Base-by-base conservation (phyloP, 1,284 basidiomycete genomes). In the Malassezia pachydermatis region DNA sequence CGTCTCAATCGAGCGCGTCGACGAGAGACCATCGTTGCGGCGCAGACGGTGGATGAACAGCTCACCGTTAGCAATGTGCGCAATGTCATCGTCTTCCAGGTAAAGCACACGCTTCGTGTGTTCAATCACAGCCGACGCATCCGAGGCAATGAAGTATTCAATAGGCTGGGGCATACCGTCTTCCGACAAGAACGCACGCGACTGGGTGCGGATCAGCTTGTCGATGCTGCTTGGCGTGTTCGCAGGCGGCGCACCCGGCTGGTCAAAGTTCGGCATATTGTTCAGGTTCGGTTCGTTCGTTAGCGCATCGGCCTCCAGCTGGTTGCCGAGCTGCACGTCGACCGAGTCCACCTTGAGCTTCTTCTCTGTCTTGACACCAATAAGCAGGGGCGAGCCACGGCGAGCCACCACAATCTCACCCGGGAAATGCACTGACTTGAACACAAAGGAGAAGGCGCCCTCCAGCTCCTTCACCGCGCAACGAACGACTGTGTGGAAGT, bases 271-370 rank as follows among this genome's bases (percentile, higher is more conserved):
- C 9, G 45, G 41, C 8, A 17, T 2, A 13, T 5, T 36, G 24
- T 52, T 33, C 30, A 55, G 39, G 44, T 52, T 45, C 14, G 50
- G 50, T 23, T 41, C 25, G 35, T 30, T 27, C 22, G 24, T 30
- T 22, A 38, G 38, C 29, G 14, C 29, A 33, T 46, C 38, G 11
- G 22, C 28, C 8, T 52, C 50, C n/a, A 32, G 7, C 24, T 24
- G 46, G 34, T 47, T 47, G 24, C 65, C 68, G 17, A 70, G 51
- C 54, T 98, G 90, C 55, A 99, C 94, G 74, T 98, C 94, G 49
- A 99, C 92, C 72, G 98, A 98, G 77, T 98, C 94, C 41, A 96
- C 92, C 78, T 99, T 99, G 73, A 99, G 81, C 76, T 98, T 98
- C 80, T 92, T 90, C 74, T 98, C 92, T 28, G 94, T 96, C 84